Evolutionary conservation across 148 eudicot genomes (phyloP).

Genomic region (Simmondsia chinensis): DNA sequence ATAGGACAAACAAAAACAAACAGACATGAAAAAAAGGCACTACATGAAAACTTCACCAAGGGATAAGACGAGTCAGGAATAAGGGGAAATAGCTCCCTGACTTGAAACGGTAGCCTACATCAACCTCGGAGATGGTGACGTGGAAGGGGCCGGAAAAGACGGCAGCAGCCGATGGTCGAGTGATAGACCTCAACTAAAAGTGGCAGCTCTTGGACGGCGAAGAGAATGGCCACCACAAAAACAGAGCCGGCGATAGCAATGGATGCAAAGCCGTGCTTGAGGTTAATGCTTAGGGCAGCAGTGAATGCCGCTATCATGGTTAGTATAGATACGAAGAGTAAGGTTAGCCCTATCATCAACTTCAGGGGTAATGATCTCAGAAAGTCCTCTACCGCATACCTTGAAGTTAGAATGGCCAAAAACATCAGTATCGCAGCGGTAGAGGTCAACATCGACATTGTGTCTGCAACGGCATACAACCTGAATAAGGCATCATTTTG

Average conservation of each 20-base stretch:
- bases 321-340: slow-evolving; percentile 18
- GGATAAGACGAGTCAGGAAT: too few species aligned
- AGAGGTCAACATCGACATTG: slow-evolving; percentile 15
- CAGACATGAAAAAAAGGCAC: too few species aligned
- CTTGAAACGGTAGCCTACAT: too few species aligned
- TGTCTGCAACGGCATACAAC: slow-evolving; percentile 11
- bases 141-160: slow-evolving; percentile 1
- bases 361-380: slow-evolving; percentile 9
- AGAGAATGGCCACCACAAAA: not conserved
- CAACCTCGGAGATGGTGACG: too few species aligned
- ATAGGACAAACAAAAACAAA: too few species aligned
- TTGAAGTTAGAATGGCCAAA: slow-evolving; percentile 20
- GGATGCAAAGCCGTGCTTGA: not conserved
- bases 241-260: not conserved
- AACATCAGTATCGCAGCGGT: slow-evolving; percentile 22
- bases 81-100: too few species aligned
- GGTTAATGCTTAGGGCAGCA: slow-evolving; percentile 7
- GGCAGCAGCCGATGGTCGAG: slow-evolving; percentile 1
- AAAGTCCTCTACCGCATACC: slow-evolving; percentile 12
- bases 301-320: slow-evolving; percentile 21
- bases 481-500: not conserved
- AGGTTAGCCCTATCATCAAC: slow-evolving; percentile 11
- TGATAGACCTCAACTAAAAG: not conserved
- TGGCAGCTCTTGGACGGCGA: slow-evolving; percentile 1
- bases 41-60: too few species aligned